These are phyloP conservation scores for Eimeria praecox DNA, from an alignment of 169 alveolate genomes.

Conservation along the genomic window DNA sequence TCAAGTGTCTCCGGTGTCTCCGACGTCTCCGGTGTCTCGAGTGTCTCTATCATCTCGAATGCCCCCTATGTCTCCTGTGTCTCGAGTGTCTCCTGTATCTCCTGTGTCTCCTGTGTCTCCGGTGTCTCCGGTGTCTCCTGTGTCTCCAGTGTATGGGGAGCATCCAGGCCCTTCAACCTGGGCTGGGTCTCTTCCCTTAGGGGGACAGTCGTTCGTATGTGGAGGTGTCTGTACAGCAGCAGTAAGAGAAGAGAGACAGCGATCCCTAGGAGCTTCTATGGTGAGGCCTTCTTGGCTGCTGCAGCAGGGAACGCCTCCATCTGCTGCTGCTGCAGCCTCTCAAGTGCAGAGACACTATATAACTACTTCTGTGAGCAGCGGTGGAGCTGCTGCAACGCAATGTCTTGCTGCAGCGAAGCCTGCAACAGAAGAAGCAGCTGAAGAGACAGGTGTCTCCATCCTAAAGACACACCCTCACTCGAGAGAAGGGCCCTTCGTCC, in stretches of 20 bases:
- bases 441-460: not conserved
- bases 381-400: not conserved
- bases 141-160: not conserved
- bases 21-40: too few relatives aligned
- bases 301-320: not conserved
- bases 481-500: not conserved
- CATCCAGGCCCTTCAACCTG: not conserved
- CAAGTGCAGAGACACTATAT: not conserved
- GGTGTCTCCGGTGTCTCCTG: not conserved
- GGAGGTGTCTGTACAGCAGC: not conserved
- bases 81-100: not conserved
- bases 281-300: not conserved
- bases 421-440: not conserved
- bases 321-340: not conserved
- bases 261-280: not conserved
- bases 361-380: not conserved
- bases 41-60: too few relatives aligned
- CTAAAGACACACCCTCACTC: not conserved
- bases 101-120: not conserved
- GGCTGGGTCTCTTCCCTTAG: not conserved
- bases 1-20: too few relatives aligned
- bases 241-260: not conserved
- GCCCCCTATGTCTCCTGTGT: too few relatives aligned
- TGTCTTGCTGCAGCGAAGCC: not conserved
- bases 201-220: not conserved